Percentiles rank a stretch among this genome's conserved stretches.
phyloP scores from a whole-genome alignment of 495 filamentous ascomycete genomes.

The Xylaria bambusicola region DNA sequence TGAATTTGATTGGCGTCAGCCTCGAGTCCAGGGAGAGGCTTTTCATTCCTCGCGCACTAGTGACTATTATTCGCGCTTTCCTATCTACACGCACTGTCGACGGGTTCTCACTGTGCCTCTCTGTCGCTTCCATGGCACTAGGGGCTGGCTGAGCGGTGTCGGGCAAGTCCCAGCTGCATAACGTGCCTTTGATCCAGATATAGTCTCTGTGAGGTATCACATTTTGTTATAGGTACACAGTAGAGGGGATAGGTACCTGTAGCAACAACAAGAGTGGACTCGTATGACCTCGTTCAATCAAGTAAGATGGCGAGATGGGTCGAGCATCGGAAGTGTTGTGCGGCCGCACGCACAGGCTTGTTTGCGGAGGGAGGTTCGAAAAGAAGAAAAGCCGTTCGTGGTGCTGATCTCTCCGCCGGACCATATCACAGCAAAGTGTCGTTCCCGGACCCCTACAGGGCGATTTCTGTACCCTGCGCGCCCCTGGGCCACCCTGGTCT shows the following conservation, averaged over 20 bases:
- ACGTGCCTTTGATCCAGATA: not conserved
- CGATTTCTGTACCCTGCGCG: not conserved
- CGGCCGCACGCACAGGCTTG: slow-evolving; percentile 14
- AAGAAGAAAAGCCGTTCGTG: not conserved
- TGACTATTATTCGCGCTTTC: too few species aligned
- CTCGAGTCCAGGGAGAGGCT: not conserved
- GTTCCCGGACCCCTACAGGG: slow-evolving; percentile 4
- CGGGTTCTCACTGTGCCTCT: not conserved
- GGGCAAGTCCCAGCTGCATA: too few species aligned
- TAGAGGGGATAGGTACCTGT: not conserved
- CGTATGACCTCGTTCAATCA: slow-evolving; percentile 6
- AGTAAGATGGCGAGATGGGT: slow-evolving; percentile 1
- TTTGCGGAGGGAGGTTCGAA: not conserved
- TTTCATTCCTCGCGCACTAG: not conserved
- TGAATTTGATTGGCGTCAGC: not conserved
- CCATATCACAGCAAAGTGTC: not conserved
- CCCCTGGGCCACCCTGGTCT: too few species aligned
- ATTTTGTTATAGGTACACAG: not conserved
- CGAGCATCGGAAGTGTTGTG: slow-evolving; percentile 9
- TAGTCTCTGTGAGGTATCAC: not conserved
- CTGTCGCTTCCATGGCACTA: not conserved
- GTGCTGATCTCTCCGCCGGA: not conserved
- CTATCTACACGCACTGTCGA: not conserved
- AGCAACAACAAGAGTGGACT: not conserved
- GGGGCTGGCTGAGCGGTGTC: not conserved